Evolutionary conservation across 345 rosid genomes (phyloP).

Genomic region (Hevea brasiliensis): DNA sequence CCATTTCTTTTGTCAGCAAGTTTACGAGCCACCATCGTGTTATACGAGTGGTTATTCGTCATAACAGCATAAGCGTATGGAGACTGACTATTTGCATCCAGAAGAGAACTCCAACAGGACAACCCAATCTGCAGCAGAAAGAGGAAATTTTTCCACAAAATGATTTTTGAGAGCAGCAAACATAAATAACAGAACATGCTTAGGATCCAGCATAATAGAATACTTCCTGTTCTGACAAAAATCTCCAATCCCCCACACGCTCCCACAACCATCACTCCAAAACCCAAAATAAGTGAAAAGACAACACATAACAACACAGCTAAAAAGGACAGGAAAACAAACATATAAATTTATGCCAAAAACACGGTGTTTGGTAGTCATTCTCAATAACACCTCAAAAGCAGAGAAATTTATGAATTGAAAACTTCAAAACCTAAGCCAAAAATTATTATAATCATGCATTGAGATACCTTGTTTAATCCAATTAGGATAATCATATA

Average conservation of each 20-base stretch:
- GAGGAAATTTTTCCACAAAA: not conserved
- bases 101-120: slow-evolving; percentile 64
- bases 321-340: not conserved
- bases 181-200: not conserved
- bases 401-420: not conserved
- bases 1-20: slow-evolving; percentile 61
- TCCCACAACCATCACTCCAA: not conserved
- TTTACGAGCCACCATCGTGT: slow-evolving; percentile 63
- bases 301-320: not conserved
- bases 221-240: not conserved
- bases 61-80: slow-evolving; percentile 61
- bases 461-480: not conserved
- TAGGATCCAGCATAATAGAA: not conserved
- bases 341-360: too few relatives aligned
- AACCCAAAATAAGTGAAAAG: not conserved
- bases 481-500: not conserved
- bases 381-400: not conserved
- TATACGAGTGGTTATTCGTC: slow-evolving; percentile 66
- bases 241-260: not conserved
- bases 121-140: slow-evolving; percentile 57
- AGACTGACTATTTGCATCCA: slow-evolving; percentile 59
- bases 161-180: not conserved
- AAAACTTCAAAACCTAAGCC: not conserved
- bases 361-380: too few relatives aligned
- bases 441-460: not conserved